These are phyloP conservation scores for Epithele typhae DNA, from an alignment of 768 basidiomycete species.

Conservation along the genomic window DNA sequence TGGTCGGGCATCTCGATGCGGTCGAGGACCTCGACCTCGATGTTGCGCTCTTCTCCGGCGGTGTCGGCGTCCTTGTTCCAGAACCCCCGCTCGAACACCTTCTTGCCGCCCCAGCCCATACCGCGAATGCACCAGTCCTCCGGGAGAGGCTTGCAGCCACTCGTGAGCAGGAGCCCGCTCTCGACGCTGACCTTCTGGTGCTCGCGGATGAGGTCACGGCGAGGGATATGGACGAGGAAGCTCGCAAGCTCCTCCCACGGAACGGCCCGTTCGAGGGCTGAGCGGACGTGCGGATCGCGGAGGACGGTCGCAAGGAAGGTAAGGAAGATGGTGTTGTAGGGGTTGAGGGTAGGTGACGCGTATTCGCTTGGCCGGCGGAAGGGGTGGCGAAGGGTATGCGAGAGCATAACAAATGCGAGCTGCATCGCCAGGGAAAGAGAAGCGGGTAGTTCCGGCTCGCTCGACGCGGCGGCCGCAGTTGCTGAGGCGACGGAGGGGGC, in stretches of 20 bases:
- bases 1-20: conserved; percentile 48
- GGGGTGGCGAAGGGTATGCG: conserved; percentile 62
- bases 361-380: conserved; percentile 56
- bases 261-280: conserved; percentile 67
- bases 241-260: conserved; percentile 78
- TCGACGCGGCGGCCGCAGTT: conserved; percentile 22
- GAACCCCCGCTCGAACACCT: conserved; percentile 89
- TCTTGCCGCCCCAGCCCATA: conserved; percentile 92
- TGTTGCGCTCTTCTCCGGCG: conserved; percentile 51
- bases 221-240: conserved; percentile 59
- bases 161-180: conserved; percentile 65
- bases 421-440: conserved; percentile 73
- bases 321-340: conserved; percentile 81
- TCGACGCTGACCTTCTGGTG: conserved; percentile 34
- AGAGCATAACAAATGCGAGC: conserved; percentile 75
- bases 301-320: conserved; percentile 84
- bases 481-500: conserved; percentile 20
- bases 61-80: conserved; percentile 59
- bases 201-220: conserved; percentile 37
- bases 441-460: conserved; percentile 47
- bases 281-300: conserved; percentile 57
- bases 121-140: conserved; percentile 97
- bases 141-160: conserved; percentile 62
- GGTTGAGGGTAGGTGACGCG: conserved; percentile 60
- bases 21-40: conserved; percentile 80